Conservation (phyloP, 225 moss, liverwort and hornwort genomes). For the Physcomitrellopsis africana region DNA sequence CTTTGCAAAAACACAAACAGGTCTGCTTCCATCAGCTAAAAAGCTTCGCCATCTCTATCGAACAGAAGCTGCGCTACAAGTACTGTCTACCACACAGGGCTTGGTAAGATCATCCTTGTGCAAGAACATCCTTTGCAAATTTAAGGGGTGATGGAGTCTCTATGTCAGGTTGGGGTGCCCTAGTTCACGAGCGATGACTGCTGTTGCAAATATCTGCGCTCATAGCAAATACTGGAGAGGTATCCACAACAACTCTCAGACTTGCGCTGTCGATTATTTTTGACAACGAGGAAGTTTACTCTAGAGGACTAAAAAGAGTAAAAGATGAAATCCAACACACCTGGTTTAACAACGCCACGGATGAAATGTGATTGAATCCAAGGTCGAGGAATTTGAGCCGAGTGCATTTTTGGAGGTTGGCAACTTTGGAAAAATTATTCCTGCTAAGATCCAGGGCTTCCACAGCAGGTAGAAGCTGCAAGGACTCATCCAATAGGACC, state of each 20-base stretch:
- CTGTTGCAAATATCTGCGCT: neutral
- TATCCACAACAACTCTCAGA: neutral
- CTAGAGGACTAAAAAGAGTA: neutral
- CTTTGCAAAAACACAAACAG: neutral
- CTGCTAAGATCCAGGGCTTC: slow-evolving; percentile 89
- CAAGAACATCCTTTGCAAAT: neutral
- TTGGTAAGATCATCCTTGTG: neutral
- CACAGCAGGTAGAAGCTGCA: slow-evolving; percentile 88
- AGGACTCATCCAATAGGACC: slow-evolving; percentile 90
- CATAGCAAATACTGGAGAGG: neutral
- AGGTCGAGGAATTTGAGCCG: slow-evolving; percentile 85
- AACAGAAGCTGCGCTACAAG: slow-evolving; percentile 15
- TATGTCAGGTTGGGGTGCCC: neutral
- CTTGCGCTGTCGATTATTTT: neutral
- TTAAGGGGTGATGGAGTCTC: neutral
- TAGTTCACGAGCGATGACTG: neutral
- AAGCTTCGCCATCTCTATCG: neutral
- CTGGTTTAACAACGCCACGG: slow-evolving; percentile 74
- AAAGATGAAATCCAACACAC: slow-evolving; percentile 34
- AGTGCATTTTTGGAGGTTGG: slow-evolving; percentile 82
- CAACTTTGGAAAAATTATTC: slow-evolving; percentile 83
- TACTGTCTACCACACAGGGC: neutral
- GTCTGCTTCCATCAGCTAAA: neutral
- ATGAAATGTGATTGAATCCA: slow-evolving; percentile 91
- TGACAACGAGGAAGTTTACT: neutral